Evolutionary conservation across 2,329 filamentous ascomycete species (phyloP).

Genomic region (Penicillium sp.): DNA sequence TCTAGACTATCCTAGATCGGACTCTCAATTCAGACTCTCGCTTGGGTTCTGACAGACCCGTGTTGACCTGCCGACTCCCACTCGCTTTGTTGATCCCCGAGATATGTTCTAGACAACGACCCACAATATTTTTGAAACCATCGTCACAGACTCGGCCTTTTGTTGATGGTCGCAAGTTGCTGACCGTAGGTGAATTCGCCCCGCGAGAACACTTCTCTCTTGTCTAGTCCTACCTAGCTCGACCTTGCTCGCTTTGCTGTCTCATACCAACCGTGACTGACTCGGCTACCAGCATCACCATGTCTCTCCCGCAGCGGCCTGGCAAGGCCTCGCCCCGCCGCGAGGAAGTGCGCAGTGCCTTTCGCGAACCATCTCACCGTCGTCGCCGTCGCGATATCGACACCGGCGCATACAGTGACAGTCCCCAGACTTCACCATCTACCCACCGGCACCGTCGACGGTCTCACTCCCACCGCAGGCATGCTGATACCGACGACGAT

Average conservation of each 20-base stretch:
- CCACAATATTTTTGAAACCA: constrained; percentile 6
- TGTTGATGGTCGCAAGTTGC: constrained; percentile 12
- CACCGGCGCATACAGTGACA: constrained; percentile 55
- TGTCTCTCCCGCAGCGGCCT: constrained; percentile 64
- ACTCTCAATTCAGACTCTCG: background rate
- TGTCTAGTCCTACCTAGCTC: background rate
- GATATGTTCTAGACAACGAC: constrained; percentile 7
- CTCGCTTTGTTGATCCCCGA: constrained; percentile 2
- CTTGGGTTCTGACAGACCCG: background rate
- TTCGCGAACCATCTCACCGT: constrained; percentile 64
- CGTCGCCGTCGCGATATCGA: constrained; percentile 76
- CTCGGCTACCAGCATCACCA: constrained; percentile 28
- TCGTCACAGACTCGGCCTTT: background rate
- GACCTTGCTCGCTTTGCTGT: background rate
- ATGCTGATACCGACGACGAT: constrained; percentile 53
- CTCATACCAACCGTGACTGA: background rate
- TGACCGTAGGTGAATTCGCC: constrained; percentile 12
- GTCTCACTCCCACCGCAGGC: constrained; percentile 51
- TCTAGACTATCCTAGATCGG: background rate
- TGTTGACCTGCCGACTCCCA: background rate
- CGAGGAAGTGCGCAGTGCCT: constrained; percentile 61
- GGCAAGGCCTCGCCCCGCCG: constrained; percentile 64
- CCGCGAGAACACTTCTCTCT: background rate
- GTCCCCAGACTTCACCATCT: constrained; percentile 36
- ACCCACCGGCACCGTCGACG: constrained; percentile 47